These are phyloP conservation scores for Pseudomassariella vexata DNA, from an alignment of 2,329 filamentous ascomycete genomes.

Conservation along the genomic window DNA sequence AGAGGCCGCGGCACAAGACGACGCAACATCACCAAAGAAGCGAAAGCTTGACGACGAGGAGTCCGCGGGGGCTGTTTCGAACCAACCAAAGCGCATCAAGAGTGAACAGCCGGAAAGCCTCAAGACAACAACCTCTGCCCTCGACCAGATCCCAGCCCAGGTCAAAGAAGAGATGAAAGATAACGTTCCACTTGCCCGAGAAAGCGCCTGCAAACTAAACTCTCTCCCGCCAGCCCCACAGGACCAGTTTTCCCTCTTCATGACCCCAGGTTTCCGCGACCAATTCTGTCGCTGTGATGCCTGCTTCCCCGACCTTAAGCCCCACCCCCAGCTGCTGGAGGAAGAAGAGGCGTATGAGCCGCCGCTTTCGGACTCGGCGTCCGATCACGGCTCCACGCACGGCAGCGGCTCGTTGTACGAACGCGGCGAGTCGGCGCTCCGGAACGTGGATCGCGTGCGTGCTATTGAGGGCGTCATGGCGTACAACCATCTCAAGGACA, in stretches of 20 bases:
- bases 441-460: constrained; percentile 83
- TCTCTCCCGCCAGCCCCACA: constrained; percentile 50
- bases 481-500: constrained; percentile 93
- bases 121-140: constrained; percentile 7
- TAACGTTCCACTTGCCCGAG: constrained; percentile 6
- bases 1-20: constrained; percentile 9
- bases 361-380: constrained; percentile 64
- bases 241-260: constrained; percentile 73
- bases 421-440: constrained; percentile 85
- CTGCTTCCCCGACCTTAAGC: constrained; percentile 70
- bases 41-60: constrained; percentile 57
- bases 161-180: constrained; percentile 18
- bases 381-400: constrained; percentile 50
- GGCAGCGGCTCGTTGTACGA: constrained; percentile 83
- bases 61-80: constrained; percentile 24
- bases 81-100: constrained; percentile 45
- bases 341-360: constrained; percentile 95
- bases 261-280: constrained; percentile 72
- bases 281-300: constrained; percentile 73
- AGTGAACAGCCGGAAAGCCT: constrained; percentile 28
- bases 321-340: constrained; percentile 78
- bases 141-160: constrained; percentile 9
- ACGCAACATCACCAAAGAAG: constrained; percentile 44
- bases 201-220: constrained; percentile 50
- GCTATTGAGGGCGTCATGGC: constrained; percentile 98